Conservation (phyloP, 345 rosid species). For the Microthlaspi erraticum region DNA sequence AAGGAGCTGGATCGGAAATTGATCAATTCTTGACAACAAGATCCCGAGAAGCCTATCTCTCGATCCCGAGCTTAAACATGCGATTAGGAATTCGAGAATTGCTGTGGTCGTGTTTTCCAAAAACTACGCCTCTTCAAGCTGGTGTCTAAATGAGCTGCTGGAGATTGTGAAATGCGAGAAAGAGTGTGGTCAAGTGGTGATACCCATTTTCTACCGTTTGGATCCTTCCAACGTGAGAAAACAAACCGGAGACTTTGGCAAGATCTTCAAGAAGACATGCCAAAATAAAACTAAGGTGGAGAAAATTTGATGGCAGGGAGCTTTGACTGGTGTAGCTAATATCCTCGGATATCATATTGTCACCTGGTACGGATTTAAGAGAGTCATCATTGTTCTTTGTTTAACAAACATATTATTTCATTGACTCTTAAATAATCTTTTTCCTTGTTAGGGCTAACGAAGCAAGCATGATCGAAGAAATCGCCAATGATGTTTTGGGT, state of each 20-base stretch:
- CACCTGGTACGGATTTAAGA: no score
- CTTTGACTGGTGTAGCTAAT: not conserved
- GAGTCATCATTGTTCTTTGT: no score
- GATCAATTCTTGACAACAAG: not conserved
- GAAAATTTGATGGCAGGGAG: not conserved
- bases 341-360: not conserved
- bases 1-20: not conserved
- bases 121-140: constrained; percentile 18
- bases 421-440: no score
- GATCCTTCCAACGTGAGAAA: constrained; percentile 30
- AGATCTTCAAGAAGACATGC: not conserved
- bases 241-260: constrained; percentile 25
- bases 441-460: not conserved
- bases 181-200: not conserved
- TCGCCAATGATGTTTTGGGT: not conserved
- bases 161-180: constrained; percentile 19
- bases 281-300: not conserved
- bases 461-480: constrained; percentile 12
- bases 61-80: not conserved
- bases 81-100: not conserved
- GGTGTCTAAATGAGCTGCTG: constrained; percentile 14
- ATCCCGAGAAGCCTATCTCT: constrained; percentile 5
- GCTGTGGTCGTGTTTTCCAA: not conserved
- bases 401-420: no score
- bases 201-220: constrained; percentile 27